A percentile compares a stretch with the other conserved stretches of the same genome.
Conservation (phyloP, 225 moss, liverwort and hornwort genomes). For the Anthoceros angustus region DNA sequence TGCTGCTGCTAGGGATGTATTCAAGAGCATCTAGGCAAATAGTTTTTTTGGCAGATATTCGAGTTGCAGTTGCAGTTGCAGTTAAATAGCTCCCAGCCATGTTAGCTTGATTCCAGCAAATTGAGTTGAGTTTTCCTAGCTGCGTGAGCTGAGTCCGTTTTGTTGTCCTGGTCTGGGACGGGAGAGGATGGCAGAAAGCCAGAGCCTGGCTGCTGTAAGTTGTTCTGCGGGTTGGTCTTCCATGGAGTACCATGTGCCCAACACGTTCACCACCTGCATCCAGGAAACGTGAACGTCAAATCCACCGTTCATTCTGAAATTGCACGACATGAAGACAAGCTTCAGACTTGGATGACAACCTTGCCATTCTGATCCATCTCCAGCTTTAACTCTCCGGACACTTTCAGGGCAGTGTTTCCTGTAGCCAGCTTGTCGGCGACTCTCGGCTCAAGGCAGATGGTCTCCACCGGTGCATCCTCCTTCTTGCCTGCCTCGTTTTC, state of each 20-base stretch:
- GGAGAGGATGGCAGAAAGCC: conserved; percentile 13
- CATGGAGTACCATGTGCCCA: conserved; percentile 48
- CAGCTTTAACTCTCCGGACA: conserved; percentile 60
- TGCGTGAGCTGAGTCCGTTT: no score
- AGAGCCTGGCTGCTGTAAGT: conserved; percentile 28
- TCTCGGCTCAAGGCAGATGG: neutral
- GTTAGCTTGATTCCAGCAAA: no score
- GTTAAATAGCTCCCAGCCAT: no score
- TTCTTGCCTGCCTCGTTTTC: neutral
- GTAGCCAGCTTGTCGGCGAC: conserved; percentile 3
- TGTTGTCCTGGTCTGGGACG: neutral
- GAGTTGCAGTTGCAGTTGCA: no score
- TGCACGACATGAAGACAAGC: neutral
- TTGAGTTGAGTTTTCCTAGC: no score
- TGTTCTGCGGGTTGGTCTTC: conserved; percentile 21
- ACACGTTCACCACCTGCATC: conserved; percentile 36
- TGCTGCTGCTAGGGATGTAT: conserved; percentile 61
- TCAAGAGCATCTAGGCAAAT: conserved; percentile 35
- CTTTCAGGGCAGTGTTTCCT: neutral
- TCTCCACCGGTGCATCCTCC: neutral
- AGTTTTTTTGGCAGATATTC: no score
- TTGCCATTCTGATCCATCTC: conserved; percentile 54
- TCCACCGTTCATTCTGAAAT: no score
- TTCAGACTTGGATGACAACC: conserved; percentile 15
- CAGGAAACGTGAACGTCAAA: neutral